A percentile compares a stretch with the other conserved stretches of the same genome.
Evolutionary conservation across 2,329 filamentous ascomycete species (phyloP).

Genomic region (Colletotrichum abscissum): DNA sequence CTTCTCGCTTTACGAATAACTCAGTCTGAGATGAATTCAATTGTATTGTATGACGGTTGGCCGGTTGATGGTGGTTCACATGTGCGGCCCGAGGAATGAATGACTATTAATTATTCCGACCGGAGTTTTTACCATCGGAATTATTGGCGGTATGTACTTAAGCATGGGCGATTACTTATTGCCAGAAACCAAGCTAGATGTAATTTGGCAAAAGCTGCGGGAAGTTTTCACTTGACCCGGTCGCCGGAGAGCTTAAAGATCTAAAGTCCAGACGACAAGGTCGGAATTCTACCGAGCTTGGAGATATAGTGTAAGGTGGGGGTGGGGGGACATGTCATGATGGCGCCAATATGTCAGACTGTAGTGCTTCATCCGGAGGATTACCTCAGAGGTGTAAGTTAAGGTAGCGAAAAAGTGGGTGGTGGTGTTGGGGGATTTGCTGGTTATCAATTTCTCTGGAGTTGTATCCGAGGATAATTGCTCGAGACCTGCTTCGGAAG

Average conservation of each 20-base stretch:
- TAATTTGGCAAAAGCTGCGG: background rate
- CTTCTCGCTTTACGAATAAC: slow-evolving; percentile 14
- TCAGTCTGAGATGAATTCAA: slow-evolving; percentile 33
- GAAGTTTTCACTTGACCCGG: background rate
- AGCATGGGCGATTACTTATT: no score
- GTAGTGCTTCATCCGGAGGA: background rate
- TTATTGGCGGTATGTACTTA: no score
- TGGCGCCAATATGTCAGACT: background rate
- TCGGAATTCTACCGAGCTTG: background rate
- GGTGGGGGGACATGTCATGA: background rate
- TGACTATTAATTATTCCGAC: background rate
- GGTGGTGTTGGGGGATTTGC: background rate
- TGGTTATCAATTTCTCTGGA: background rate
- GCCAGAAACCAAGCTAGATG: background rate
- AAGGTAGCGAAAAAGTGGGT: background rate
- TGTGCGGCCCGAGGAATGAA: background rate
- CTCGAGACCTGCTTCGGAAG: background rate
- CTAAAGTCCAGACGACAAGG: background rate
- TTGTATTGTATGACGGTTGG: slow-evolving; percentile 26
- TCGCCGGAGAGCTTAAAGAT: background rate
- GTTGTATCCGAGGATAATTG: background rate
- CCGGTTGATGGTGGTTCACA: background rate
- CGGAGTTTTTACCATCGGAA: background rate
- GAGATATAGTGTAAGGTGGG: background rate
- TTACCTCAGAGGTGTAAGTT: no score